phyloP scores from a whole-genome alignment of 1,284 basidiomycete genomes.

The Ceratobasidium sp. region DNA sequence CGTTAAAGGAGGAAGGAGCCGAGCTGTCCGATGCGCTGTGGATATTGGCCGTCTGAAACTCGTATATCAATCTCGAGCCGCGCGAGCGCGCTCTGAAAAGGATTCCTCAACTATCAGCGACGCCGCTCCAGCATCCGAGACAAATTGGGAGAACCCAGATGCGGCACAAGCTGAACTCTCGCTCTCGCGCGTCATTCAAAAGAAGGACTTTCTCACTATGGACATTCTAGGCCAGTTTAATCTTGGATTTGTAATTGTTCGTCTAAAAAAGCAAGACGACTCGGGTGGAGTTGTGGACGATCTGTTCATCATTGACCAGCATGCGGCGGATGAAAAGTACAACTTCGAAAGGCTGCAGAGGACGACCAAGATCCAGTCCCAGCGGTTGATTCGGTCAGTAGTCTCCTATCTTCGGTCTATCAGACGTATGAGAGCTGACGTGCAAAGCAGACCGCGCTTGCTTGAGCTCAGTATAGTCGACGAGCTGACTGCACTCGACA shows the following conservation, averaged over 20 bases:
- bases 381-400: conserved; percentile 82
- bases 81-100: conserved; percentile 3
- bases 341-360: conserved; percentile 96
- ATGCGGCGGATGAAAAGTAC: conserved; percentile 95
- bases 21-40: conserved; percentile 13
- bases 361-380: conserved; percentile 89
- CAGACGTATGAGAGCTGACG: conserved; percentile 9
- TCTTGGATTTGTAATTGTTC: conserved; percentile 92
- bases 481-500: conserved; percentile 89
- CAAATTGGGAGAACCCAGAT: conserved; percentile 69
- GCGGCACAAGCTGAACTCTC: conserved; percentile 72
- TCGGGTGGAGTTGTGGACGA: conserved; percentile 71
- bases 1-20: conserved; percentile 8
- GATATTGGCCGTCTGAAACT: conserved; percentile 22
- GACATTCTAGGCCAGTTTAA: conserved; percentile 95
- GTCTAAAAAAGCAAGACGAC: conserved; percentile 62
- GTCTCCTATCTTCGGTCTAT: conserved; percentile 1
- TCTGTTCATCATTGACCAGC: conserved; percentile 94
- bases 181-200: conserved; percentile 88
- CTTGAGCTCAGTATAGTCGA: conserved; percentile 92
- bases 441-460: conserved; percentile 72
- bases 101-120: conserved; percentile 49
- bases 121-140: conserved; percentile 65
- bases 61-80: neutral
- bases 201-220: conserved; percentile 90